A percentile compares a stretch with the other conserved stretches of the same genome.
These are phyloP conservation scores for Termitomyces titanicus DNA, from an alignment of 768 basidiomycete species.

Conservation along the genomic window DNA sequence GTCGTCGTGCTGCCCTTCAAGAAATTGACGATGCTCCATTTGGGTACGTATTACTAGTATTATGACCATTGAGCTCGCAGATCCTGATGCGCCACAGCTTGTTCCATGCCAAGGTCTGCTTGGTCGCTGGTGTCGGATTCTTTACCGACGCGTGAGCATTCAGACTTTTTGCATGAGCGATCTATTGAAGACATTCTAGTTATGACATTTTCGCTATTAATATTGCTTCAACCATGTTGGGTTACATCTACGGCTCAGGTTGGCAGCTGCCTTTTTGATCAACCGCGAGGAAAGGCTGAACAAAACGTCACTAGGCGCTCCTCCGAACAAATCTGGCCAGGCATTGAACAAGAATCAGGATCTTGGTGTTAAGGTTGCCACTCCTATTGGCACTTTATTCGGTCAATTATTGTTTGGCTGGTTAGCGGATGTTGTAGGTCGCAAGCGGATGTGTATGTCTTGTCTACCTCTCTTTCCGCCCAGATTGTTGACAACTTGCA, in stretches of 20 bases:
- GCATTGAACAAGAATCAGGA: conserved; percentile 58
- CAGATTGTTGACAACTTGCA: conserved; percentile 18
- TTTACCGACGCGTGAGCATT: conserved; percentile 75
- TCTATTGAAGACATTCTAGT: conserved; percentile 22
- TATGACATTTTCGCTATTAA: conserved; percentile 92
- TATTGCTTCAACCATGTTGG: conserved; percentile 80
- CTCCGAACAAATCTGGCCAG: conserved; percentile 20
- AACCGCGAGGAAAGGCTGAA: not conserved
- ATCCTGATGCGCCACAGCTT: conserved; percentile 39
- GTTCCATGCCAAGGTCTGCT: conserved; percentile 80
- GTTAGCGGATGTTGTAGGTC: conserved; percentile 73
- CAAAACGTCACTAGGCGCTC: conserved; percentile 6
- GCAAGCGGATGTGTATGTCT: conserved; percentile 74
- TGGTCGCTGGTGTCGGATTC: conserved; percentile 80
- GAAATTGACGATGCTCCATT: conserved; percentile 88
- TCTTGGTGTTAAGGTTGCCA: conserved; percentile 75
- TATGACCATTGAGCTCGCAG: not conserved
- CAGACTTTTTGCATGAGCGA: not conserved
- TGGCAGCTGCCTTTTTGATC: conserved; percentile 4
- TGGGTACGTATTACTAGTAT: conserved; percentile 44
- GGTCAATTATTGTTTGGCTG: conserved; percentile 80
- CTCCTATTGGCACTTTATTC: conserved; percentile 70
- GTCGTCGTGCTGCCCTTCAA: conserved; percentile 74
- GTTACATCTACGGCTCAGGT: conserved; percentile 66
- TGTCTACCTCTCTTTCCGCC: not conserved